Percentiles rank a stretch among this genome's conserved stretches.
These are phyloP conservation scores for Boletus edulis DNA, from an alignment of 768 basidiomycete genomes.

Conservation along the genomic window DNA sequence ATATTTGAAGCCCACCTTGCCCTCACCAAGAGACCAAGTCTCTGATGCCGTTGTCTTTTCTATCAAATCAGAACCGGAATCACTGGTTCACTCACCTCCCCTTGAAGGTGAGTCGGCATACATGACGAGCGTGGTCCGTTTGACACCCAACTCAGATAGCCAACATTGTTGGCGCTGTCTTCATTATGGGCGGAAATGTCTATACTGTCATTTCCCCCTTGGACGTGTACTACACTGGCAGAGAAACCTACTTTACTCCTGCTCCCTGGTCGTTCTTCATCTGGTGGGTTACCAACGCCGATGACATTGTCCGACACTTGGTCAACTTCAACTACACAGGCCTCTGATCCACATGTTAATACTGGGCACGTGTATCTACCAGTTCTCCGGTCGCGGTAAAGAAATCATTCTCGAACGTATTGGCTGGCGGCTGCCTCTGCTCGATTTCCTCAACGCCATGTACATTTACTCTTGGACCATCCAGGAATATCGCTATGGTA, in stretches of 20 bases:
- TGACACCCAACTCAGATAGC: constrained; percentile 37
- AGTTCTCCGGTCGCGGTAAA: constrained; percentile 54
- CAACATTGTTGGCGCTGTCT: constrained; percentile 54
- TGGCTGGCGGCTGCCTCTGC: constrained; percentile 62
- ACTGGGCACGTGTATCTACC: constrained; percentile 62
- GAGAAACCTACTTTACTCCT: constrained; percentile 69
- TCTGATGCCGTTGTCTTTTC: constrained; percentile 26
- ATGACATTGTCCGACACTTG: background rate
- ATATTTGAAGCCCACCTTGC: constrained; percentile 12
- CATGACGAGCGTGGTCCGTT: background rate
- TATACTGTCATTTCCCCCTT: constrained; percentile 57
- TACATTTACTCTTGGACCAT: constrained; percentile 60
- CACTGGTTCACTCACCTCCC: constrained; percentile 47
- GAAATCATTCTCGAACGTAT: constrained; percentile 60
- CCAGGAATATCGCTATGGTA: constrained; percentile 45
- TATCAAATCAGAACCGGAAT: constrained; percentile 23
- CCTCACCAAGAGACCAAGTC: background rate
- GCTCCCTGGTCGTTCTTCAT: constrained; percentile 60
- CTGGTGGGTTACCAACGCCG: constrained; percentile 39
- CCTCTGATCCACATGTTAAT: constrained; percentile 64
- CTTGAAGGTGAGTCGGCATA: constrained; percentile 46
- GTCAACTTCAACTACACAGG: constrained; percentile 30
- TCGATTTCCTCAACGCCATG: constrained; percentile 62
- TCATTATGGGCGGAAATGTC: constrained; percentile 59
- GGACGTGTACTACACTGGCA: constrained; percentile 45